Conservation (phyloP, 73 alveolate genomes). For the Paramecium biaurelia region DNA sequence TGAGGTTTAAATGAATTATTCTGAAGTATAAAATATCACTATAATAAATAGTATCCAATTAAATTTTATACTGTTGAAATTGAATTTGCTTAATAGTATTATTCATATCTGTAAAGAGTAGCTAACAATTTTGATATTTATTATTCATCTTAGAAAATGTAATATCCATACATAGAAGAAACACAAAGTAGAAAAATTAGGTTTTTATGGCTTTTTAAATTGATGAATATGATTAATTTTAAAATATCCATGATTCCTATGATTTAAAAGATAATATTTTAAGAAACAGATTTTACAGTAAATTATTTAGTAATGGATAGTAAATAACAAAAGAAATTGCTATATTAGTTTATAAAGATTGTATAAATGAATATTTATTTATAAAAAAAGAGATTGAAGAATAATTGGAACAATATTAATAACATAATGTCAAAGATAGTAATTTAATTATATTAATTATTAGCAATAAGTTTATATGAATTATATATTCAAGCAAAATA, state of each 20-base stretch:
- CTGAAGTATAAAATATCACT: not conserved
- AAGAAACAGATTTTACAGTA: not conserved
- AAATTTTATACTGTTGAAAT: not conserved
- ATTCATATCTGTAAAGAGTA: not conserved
- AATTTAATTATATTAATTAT: not conserved
- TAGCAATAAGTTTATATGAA: not conserved
- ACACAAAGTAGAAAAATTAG: not conserved
- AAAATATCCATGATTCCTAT: not conserved
- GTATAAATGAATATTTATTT: not conserved
- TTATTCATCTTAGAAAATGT: not conserved
- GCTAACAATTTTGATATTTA: not conserved
- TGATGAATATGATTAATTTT: not conserved
- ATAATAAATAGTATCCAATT: not conserved
- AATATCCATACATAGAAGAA: slow-evolving; percentile 7
- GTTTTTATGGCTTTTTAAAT: slow-evolving; percentile 28
- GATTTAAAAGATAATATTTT: not conserved
- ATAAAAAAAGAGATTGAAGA: not conserved
- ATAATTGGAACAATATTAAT: not conserved
- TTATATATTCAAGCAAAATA: not conserved
- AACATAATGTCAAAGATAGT: not conserved
- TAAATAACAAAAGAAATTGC: not conserved
- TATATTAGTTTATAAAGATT: not conserved
- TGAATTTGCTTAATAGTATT: not conserved
- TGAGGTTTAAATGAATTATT: not conserved
- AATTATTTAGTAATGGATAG: not conserved